Evolutionary conservation across 2,329 filamentous ascomycete genomes (phyloP), one percentile per base, ranked within the genome.

Genomic region (Coccinonectria pachysandricola): DNA sequence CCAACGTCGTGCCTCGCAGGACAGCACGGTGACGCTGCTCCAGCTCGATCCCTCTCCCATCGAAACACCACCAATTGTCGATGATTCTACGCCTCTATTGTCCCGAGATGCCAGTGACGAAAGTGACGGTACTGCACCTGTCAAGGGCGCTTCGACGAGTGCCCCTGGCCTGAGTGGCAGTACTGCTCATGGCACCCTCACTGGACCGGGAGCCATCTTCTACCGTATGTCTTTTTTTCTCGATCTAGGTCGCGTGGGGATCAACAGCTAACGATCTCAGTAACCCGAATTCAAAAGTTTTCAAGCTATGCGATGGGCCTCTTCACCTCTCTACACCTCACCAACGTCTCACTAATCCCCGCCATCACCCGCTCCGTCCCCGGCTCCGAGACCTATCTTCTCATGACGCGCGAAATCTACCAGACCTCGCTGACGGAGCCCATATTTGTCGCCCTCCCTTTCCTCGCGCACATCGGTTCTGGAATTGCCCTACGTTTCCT

Each of bases 351-450:
- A 6, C 53, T 93, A 21, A 78, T 92, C 38, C 86, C 85, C 0
- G 71, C 91, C 19, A 43, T 77, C 25, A 84, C 81, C 20, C 71
- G 67, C 31, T 84, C 80, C 23, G 71, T 91, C 6, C 61, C 78
- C 7, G 70, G 75, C 27, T 81, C 81, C 34, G 87, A 95, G 50
- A 76, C 75, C 25, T 93, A 86, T 55, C 75, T 96, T 24, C 78
- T 96, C 38, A 82, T 94, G 53, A 87, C 86, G 15, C 75, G 88
- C 35, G 87, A 92, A 24, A 76, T 91, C 53, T 96, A 96, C 62
- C 88, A 95, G 55, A 87, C 84, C 1, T 68, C 79, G 2, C 61
- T 83, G 10, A 67, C 80, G 26, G 87, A 95, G 50, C 83, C 85
- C 4, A 59, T 92, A 12, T 66, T 96, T 35, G 72, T 96, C 34